Evolutionary conservation across 2,329 filamentous ascomycete species (phyloP).

Genomic region (Apiospora marii): DNA sequence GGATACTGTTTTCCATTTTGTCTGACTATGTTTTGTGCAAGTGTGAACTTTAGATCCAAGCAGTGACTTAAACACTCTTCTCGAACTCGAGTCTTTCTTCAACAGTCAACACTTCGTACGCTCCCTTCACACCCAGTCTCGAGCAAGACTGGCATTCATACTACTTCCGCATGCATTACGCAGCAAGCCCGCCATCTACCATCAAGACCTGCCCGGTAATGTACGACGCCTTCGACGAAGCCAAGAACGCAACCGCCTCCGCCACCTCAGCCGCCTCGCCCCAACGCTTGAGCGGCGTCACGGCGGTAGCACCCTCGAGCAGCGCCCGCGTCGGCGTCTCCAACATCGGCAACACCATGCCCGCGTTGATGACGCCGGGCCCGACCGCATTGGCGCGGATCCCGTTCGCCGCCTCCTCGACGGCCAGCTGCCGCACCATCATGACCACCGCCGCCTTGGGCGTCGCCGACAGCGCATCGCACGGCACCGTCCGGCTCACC

Average conservation of each 20-base stretch:
- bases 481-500: slow-evolving; percentile 22
- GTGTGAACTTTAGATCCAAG: too few relatives aligned
- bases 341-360: slow-evolving; percentile 25
- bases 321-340: slow-evolving; percentile 16
- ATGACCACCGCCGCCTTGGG: slow-evolving; percentile 24
- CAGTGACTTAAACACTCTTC: too few relatives aligned
- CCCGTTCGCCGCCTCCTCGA: slow-evolving; percentile 24
- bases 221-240: slow-evolving; percentile 32
- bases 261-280: slow-evolving; percentile 33
- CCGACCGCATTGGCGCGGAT: slow-evolving; percentile 27
- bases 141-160: neutral
- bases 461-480: slow-evolving; percentile 25
- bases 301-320: slow-evolving; percentile 19
- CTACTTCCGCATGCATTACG: neutral
- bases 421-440: slow-evolving; percentile 26
- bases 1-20: too few relatives aligned
- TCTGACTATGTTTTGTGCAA: too few relatives aligned
- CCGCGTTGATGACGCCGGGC: slow-evolving; percentile 25
- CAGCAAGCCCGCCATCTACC: slow-evolving; percentile 33
- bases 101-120: too few relatives aligned
- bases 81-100: too few relatives aligned
- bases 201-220: slow-evolving; percentile 35
- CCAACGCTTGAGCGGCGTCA: slow-evolving; percentile 33
- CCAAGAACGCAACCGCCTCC: slow-evolving; percentile 33
- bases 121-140: too few relatives aligned